phyloP scores from a whole-genome alignment of 2,329 filamentous ascomycete species.

The Elsinoe batatas region DNA sequence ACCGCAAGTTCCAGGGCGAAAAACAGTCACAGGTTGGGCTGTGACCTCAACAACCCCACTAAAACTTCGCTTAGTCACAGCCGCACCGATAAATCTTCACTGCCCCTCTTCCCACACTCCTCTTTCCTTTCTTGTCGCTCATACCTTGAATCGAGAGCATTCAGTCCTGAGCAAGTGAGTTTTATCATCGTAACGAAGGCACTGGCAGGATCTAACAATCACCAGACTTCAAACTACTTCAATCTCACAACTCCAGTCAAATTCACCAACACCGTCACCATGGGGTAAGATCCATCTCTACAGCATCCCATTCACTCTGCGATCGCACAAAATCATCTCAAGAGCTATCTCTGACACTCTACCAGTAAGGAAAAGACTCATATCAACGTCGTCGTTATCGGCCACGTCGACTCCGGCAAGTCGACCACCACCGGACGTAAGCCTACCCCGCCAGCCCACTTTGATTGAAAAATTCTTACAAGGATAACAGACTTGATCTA shows the following conservation, averaged over 20 bases:
- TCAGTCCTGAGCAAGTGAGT: constrained; percentile 19
- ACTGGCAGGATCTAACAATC: background rate
- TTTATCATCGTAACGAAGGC: background rate
- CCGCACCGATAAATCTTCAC: constrained; percentile 16
- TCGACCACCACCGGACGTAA: constrained; percentile 84
- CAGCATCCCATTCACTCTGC: constrained; percentile 18
- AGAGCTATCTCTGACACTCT: constrained; percentile 26
- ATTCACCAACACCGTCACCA: constrained; percentile 40
- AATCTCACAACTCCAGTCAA: constrained; percentile 22
- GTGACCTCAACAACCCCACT: constrained; percentile 10
- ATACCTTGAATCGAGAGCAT: constrained; percentile 23
- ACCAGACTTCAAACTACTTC: constrained; percentile 23
- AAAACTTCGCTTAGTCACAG: constrained; percentile 12
- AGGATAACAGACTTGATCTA: constrained; percentile 88
- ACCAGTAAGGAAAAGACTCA: constrained; percentile 88
- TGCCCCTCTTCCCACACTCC: constrained; percentile 16
- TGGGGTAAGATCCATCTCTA: constrained; percentile 41
- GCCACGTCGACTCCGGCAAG: constrained; percentile 99
- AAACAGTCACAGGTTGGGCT: constrained; percentile 8
- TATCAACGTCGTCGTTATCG: constrained; percentile 94
- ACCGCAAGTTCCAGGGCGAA: constrained; percentile 4
- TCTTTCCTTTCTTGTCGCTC: constrained; percentile 16
- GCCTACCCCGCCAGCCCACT: constrained; percentile 29
- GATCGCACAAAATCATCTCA: constrained; percentile 12
- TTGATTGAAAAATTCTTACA: constrained; percentile 35